Base-by-base conservation (phyloP, 495 filamentous ascomycete genomes). In the Trichoderma virens region DNA sequence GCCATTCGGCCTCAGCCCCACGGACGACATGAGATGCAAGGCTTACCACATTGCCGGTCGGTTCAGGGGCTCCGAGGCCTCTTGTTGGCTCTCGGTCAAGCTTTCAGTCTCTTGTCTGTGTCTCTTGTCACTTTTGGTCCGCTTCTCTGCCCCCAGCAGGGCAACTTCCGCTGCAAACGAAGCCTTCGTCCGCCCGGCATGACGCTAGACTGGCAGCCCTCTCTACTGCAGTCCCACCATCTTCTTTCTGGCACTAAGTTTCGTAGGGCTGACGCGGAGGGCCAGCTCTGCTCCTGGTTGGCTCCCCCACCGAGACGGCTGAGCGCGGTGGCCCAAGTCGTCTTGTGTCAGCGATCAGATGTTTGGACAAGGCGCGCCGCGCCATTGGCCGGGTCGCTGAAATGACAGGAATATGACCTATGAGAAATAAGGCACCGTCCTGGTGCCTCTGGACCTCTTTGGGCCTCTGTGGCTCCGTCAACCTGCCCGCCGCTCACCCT, bases 31-130 rank as follows among this genome's bases (percentile, higher is more conserved):
- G 47, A 56, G 16, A 28, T 56, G 47, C 47, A 30, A 56, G 47
- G 47, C 47, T 56, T 56, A 56, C 34, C 47, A 27, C 47, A 27
- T 9, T 56, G 23, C 8, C 25, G n/a, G 47, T 16, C 47, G 47
- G 47, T 56, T 56, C 47, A 56, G 47, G 47, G 47, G 47, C n/a
- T 56, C 47, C 47, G 47, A 56, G 47, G 47, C 47, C 47, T 56
- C 47, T 56, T 56, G 47, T 14, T 13, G 23, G 23, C 47, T 27
- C 47, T 28, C 23, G 34, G 34, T 35, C 47, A 8, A 8, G 8
- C 47, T 14, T 8, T 27, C 25, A 27, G 9, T n/a, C 16, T n/a
- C 13, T 18, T 43, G 13, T 14, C 39, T 43, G 0, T 16, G 9
- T 23, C 45, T 54, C 45, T 25, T 27, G 45, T 9, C n/a, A 25